Conservation (phyloP, 2,329 filamentous ascomycete genomes). For the Aspergillus sergii region DNA sequence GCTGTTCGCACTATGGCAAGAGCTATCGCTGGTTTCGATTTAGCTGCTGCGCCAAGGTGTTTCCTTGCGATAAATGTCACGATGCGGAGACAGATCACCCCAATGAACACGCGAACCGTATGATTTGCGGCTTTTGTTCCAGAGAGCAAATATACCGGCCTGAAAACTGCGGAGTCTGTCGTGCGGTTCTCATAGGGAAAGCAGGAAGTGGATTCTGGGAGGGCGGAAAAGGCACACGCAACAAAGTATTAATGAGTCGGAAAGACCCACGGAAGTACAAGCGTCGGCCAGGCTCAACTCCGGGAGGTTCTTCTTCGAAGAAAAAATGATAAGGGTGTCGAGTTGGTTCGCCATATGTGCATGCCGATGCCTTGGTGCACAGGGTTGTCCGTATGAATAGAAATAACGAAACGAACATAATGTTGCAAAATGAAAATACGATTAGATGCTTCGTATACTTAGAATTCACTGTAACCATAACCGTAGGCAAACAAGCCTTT, state of each 20-base stretch:
- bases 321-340: constrained; percentile 23
- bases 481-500: background rate
- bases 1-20: constrained; percentile 58
- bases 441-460: background rate
- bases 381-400: background rate
- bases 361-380: background rate
- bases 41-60: constrained; percentile 60
- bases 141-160: constrained; percentile 78
- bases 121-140: constrained; percentile 80
- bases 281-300: constrained; percentile 52
- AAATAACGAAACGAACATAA: background rate
- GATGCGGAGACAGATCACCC: constrained; percentile 70
- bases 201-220: constrained; percentile 78
- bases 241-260: constrained; percentile 69
- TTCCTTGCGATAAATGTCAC: constrained; percentile 69
- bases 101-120: constrained; percentile 79
- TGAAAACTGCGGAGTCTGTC: constrained; percentile 75
- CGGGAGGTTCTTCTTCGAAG: constrained; percentile 34
- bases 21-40: constrained; percentile 62
- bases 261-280: constrained; percentile 77
- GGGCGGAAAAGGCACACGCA: constrained; percentile 79
- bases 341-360: background rate
- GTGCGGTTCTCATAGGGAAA: constrained; percentile 68
- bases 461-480: background rate
- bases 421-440: background rate